Conservation (phyloP, 805 yeast species). For the Hanseniaspora singularis region DNA sequence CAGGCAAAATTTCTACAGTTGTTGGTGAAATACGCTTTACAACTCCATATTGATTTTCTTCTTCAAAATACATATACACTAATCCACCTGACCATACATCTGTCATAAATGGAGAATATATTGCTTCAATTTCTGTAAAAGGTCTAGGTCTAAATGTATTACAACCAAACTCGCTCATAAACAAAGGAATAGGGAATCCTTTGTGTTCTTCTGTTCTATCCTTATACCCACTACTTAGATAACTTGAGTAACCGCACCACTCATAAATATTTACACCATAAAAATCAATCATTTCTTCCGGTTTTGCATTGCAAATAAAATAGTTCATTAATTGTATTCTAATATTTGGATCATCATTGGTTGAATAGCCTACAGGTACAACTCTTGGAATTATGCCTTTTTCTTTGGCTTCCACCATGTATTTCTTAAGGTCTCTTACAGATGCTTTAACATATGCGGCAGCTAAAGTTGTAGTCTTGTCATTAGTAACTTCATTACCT, state of each 20-base stretch:
- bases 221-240: conserved; percentile 51
- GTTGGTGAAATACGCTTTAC: conserved; percentile 38
- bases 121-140: conserved; percentile 56
- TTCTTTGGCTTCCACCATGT: conserved; percentile 38
- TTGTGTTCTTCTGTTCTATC: conserved; percentile 51
- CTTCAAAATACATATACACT: conserved; percentile 74
- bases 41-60: conserved; percentile 62
- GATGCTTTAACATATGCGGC: conserved; percentile 96
- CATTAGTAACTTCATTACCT: conserved; percentile 92
- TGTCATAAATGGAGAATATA: conserved; percentile 58
- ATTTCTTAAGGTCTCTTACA: conserved; percentile 71
- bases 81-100: conserved; percentile 79
- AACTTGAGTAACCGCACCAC: conserved; percentile 68
- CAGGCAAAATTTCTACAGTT: conserved; percentile 43
- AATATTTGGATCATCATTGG: conserved; percentile 76
- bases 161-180: conserved; percentile 77
- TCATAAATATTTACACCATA: conserved; percentile 81
- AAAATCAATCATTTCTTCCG: conserved; percentile 45
- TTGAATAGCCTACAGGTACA: conserved; percentile 89
- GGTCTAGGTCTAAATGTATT: conserved; percentile 54
- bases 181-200: conserved; percentile 57
- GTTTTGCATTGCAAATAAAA: conserved; percentile 64
- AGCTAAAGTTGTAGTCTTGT: conserved; percentile 68
- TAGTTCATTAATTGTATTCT: conserved; percentile 70
- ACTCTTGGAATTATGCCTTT: conserved; percentile 41